These are phyloP conservation scores for Centrapalus pauciflorus DNA, from an alignment of 129 eudicot genomes.

Conservation along the genomic window DNA sequence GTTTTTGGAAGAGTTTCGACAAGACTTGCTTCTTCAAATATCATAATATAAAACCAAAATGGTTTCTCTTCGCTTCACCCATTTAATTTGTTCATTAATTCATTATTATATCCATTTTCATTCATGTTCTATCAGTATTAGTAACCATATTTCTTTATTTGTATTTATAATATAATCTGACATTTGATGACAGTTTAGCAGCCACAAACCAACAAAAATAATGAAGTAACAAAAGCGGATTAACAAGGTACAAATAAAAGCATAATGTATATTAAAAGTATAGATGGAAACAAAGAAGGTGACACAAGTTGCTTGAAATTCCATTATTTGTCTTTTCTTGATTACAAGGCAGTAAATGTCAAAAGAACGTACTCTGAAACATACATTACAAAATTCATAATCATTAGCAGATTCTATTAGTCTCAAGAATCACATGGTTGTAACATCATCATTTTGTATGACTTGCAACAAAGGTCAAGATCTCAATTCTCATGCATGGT, in stretches of 20 bases:
- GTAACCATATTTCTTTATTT: no score
- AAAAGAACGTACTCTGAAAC: conserved; percentile 16
- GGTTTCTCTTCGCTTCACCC: no score
- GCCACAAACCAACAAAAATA: background rate
- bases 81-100: no score
- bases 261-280: background rate
- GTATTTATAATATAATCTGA: no score
- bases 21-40: no score
- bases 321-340: conserved; percentile 1
- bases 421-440: background rate
- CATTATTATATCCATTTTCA: no score
- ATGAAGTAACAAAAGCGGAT: background rate
- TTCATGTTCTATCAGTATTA: no score
- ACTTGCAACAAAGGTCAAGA: no score
- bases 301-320: conserved; percentile 10
- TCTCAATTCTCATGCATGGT: no score
- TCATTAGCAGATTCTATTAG: conserved; percentile 2
- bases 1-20: no score
- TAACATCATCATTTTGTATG: background rate
- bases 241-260: conserved; percentile 7
- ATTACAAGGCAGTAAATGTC: conserved; percentile 20
- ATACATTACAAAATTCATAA: conserved; percentile 27
- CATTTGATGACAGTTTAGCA: no score
- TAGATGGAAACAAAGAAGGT: background rate
- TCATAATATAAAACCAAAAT: no score